Percentiles rank a stretch among this genome's conserved stretches.
These are phyloP conservation scores for Harringtonia aguacate DNA, from an alignment of 2,329 filamentous ascomycete genomes.

Conservation along the genomic window DNA sequence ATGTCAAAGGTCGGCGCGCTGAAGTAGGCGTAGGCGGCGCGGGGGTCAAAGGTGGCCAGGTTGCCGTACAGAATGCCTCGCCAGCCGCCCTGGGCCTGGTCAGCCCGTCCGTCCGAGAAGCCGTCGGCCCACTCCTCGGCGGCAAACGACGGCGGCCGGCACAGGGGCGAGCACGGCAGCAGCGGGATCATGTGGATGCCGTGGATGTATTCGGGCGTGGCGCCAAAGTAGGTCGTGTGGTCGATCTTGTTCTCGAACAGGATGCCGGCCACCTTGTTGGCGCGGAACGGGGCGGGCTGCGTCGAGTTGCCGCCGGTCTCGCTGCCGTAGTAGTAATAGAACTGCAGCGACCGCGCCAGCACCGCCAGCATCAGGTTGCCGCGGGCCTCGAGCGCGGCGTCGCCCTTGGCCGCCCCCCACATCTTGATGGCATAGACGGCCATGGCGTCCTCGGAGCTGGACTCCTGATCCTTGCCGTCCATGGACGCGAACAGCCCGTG, in stretches of 20 bases:
- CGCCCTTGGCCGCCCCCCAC: slow-evolving; percentile 75
- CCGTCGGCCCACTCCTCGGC: slow-evolving; percentile 71
- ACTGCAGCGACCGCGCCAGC: slow-evolving; percentile 58
- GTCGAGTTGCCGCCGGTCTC: slow-evolving; percentile 45
- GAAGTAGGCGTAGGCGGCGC: slow-evolving; percentile 66
- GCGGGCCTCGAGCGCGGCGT: slow-evolving; percentile 66
- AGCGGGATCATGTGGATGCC: slow-evolving; percentile 81
- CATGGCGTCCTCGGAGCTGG: slow-evolving; percentile 83
- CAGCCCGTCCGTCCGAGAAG: slow-evolving; percentile 60
- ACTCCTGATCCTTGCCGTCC: slow-evolving; percentile 78
- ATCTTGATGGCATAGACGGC: slow-evolving; percentile 82
- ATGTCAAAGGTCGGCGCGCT: slow-evolving; percentile 52
- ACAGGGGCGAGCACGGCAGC: slow-evolving; percentile 55
- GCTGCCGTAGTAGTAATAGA: slow-evolving; percentile 62
- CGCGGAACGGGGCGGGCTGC: slow-evolving; percentile 67
- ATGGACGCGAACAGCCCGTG: slow-evolving; percentile 60
- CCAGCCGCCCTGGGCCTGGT: slow-evolving; percentile 66
- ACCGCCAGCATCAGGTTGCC: slow-evolving; percentile 79
- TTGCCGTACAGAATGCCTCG: slow-evolving; percentile 77
- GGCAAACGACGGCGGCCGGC: slow-evolving; percentile 60
- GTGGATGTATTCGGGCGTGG: slow-evolving; percentile 58
- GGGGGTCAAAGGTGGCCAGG: slow-evolving; percentile 64
- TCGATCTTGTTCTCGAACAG: slow-evolving; percentile 94
- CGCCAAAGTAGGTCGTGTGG: slow-evolving; percentile 82
- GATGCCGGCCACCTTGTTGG: slow-evolving; percentile 62